phyloP scores from a whole-genome alignment of 805 yeast species.

The Pichia kluyveri region DNA sequence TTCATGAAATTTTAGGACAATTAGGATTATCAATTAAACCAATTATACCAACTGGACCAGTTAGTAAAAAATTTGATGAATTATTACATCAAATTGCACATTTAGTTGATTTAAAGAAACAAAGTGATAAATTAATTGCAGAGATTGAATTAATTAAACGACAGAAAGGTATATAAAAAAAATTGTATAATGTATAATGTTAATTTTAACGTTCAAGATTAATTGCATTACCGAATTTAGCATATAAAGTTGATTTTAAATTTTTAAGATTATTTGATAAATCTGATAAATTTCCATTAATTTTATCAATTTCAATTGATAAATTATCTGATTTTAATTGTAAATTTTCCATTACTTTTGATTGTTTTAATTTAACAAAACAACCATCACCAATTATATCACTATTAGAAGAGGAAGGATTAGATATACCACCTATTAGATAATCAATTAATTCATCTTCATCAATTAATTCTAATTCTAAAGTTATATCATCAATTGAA shows the following conservation, averaged over 20 bases:
- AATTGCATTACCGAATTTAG: conserved; percentile 82
- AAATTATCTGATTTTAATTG: conserved; percentile 52
- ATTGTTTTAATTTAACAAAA: conserved; percentile 62
- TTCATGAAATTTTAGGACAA: conserved; percentile 59
- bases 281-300: conserved; percentile 39
- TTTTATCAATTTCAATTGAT: conserved; percentile 37
- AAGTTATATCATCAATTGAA: conserved; percentile 73
- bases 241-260: conserved; percentile 70
- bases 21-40: conserved; percentile 75
- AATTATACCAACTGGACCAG: conserved; percentile 75
- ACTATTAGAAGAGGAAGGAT: conserved; percentile 33
- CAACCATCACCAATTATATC: conserved; percentile 76
- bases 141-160: conserved; percentile 48
- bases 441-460: conserved; percentile 65
- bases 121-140: conserved; percentile 77
- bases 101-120: conserved; percentile 75
- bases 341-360: conserved; percentile 56
- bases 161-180: conserved; percentile 20
- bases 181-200: no score
- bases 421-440: conserved; percentile 57
- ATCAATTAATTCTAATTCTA: conserved; percentile 83
- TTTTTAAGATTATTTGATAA: conserved; percentile 46
- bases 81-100: conserved; percentile 60
- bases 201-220: conserved; percentile 73
- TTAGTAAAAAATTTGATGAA: conserved; percentile 69